phyloP scores from a whole-genome alignment of 2,329 filamentous ascomycete species.

The Fusarium sp. region DNA sequence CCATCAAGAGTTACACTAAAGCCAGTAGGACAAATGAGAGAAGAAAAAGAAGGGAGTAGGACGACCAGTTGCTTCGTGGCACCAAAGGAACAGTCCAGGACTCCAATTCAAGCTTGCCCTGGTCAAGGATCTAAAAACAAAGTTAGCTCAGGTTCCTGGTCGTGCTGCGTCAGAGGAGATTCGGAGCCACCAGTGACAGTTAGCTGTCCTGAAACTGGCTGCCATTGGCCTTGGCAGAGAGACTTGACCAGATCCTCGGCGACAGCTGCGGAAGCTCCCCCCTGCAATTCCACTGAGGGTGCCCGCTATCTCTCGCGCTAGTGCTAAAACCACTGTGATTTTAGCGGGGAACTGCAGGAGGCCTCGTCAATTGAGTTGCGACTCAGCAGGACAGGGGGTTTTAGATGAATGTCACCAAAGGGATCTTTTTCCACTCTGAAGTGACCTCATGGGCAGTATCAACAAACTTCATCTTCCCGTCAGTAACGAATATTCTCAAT shows the following conservation, averaged over 20 bases:
- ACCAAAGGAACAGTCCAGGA: slow-evolving; percentile 26
- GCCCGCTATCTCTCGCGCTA: slow-evolving; percentile 18
- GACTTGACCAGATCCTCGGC: slow-evolving; percentile 35
- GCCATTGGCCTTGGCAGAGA: slow-evolving; percentile 36
- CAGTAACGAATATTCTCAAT: not conserved
- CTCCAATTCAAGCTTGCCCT: slow-evolving; percentile 18
- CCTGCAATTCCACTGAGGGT: slow-evolving; percentile 16
- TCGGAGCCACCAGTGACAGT: slow-evolving; percentile 27
- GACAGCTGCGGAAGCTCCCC: slow-evolving; percentile 27
- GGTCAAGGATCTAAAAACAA: slow-evolving; percentile 19
- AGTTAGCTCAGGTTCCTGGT: slow-evolving; percentile 10
- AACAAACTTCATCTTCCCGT: not conserved
- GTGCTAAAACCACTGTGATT: not conserved
- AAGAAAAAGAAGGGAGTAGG: slow-evolving; percentile 13
- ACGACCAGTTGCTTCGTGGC: slow-evolving; percentile 28
- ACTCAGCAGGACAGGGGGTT: slow-evolving; percentile 34
- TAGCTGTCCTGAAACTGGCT: slow-evolving; percentile 29
- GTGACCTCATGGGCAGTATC: slow-evolving; percentile 18
- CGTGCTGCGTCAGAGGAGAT: slow-evolving; percentile 15
- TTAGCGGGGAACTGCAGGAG: slow-evolving; percentile 25
- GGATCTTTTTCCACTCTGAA: not conserved
- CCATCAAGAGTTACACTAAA: slow-evolving; percentile 17
- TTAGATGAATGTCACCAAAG: slow-evolving; percentile 20
- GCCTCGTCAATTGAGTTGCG: slow-evolving; percentile 31
- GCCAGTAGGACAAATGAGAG: slow-evolving; percentile 15